Conservation (phyloP, 805 yeast species). For the Isabelozyma rhagii region DNA sequence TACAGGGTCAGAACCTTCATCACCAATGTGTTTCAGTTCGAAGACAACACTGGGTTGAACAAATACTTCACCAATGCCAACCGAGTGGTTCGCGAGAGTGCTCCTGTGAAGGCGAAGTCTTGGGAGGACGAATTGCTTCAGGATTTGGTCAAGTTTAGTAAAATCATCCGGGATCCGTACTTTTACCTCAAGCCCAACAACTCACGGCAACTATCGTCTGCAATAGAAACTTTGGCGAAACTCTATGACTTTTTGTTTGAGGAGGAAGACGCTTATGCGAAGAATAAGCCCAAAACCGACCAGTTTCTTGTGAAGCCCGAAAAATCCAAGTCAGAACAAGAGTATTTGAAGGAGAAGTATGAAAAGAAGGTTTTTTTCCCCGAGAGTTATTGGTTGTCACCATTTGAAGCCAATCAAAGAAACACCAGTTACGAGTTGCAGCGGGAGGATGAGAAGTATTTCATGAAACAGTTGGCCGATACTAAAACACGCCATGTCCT, state of each 20-base stretch:
- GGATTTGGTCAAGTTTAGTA: slow-evolving; percentile 29
- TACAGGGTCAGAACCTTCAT: slow-evolving; percentile 33
- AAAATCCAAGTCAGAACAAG: slow-evolving; percentile 10
- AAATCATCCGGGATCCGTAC: slow-evolving; percentile 35
- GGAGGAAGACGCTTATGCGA: slow-evolving; percentile 24
- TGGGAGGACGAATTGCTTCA: slow-evolving; percentile 25
- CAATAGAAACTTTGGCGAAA: slow-evolving; percentile 21
- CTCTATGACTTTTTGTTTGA: slow-evolving; percentile 26
- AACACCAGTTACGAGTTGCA: slow-evolving; percentile 13
- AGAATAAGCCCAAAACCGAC: slow-evolving; percentile 14
- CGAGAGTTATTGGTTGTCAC: slow-evolving; percentile 33
- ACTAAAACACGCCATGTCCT: slow-evolving; percentile 23
- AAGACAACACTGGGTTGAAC: slow-evolving; percentile 44
- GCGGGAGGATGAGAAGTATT: slow-evolving; percentile 20
- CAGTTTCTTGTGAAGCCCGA: slow-evolving; percentile 10
- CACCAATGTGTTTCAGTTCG: slow-evolving; percentile 30
- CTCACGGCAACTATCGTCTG: slow-evolving; percentile 14
- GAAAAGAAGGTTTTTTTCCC: slow-evolving; percentile 24
- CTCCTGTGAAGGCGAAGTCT: slow-evolving; percentile 12
- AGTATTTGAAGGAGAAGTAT: slow-evolving; percentile 16
- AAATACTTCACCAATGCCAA: slow-evolving; percentile 33
- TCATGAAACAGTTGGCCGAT: slow-evolving; percentile 21
- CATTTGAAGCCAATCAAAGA: slow-evolving; percentile 20
- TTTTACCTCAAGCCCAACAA: slow-evolving; percentile 19
- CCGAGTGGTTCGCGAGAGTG: slow-evolving; percentile 20